Conservation (phyloP, 306 rosid species). For the Prunus armeniaca region DNA sequence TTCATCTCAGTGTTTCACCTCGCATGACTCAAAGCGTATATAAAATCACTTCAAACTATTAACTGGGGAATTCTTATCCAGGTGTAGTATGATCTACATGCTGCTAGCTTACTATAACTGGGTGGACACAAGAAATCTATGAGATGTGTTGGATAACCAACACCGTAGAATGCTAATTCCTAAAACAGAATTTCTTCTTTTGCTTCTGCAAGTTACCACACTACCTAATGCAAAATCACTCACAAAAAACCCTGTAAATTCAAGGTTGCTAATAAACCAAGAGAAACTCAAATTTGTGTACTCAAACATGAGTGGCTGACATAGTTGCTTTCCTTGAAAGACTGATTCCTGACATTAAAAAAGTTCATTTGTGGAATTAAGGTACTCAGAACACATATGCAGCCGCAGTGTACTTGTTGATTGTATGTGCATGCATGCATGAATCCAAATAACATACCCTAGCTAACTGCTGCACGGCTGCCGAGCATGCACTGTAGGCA, state of each 20-base stretch:
- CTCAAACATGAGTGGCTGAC: background rate
- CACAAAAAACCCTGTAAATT: background rate
- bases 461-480: conserved; percentile 72
- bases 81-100: background rate
- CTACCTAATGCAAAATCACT: background rate
- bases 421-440: background rate
- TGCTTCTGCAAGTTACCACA: background rate
- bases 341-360: background rate
- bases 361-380: too few species aligned
- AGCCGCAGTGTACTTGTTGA: background rate
- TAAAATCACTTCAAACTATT: too few species aligned
- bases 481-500: conserved; percentile 60
- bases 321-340: background rate
- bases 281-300: background rate
- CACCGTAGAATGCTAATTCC: too few species aligned
- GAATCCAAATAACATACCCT: conserved; percentile 43
- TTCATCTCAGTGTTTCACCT: background rate
- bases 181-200: background rate
- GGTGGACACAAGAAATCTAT: background rate
- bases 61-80: background rate
- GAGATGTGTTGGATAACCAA: too few species aligned
- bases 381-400: background rate
- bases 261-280: background rate
- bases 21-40: too few species aligned
- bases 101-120: background rate